phyloP scores from a whole-genome alignment of 106 monocot species.

The Agapanthus africanus region DNA sequence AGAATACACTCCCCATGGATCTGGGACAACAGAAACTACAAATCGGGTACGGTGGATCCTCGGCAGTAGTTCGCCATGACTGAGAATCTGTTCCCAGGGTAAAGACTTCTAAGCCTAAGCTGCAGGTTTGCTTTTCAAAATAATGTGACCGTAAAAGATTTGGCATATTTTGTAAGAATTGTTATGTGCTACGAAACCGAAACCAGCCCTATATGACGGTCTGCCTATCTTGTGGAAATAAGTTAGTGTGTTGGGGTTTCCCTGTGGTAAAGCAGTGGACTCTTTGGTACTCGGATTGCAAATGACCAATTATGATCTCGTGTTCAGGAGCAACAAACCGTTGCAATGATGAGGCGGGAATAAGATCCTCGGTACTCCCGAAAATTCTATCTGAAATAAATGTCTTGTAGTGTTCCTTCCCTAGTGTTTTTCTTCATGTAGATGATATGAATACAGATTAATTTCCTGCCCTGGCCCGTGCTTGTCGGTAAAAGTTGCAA shows the following conservation, averaged over 20 bases:
- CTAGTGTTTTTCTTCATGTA: no score
- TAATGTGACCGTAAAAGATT: background rate
- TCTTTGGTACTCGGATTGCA: background rate
- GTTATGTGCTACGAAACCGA: background rate
- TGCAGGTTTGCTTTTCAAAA: background rate
- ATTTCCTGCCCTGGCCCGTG: background rate
- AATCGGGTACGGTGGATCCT: background rate
- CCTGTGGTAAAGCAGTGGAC: no score
- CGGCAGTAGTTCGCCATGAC: background rate
- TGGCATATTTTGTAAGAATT: background rate
- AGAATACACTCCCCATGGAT: background rate
- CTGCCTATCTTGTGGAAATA: no score
- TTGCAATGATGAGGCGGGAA: background rate
- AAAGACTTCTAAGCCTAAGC: background rate
- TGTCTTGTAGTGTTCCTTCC: background rate
- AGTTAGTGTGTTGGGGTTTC: no score
- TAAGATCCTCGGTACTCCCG: background rate
- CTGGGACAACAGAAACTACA: background rate
- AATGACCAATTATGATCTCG: background rate
- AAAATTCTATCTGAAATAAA: background rate
- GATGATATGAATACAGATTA: background rate
- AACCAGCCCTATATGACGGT: background rate
- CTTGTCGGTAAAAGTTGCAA: background rate
- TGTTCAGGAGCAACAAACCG: background rate
- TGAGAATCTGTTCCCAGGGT: background rate